phyloP scores from a whole-genome alignment of 495 filamentous ascomycete species.

The Extremus antarcticus region DNA sequence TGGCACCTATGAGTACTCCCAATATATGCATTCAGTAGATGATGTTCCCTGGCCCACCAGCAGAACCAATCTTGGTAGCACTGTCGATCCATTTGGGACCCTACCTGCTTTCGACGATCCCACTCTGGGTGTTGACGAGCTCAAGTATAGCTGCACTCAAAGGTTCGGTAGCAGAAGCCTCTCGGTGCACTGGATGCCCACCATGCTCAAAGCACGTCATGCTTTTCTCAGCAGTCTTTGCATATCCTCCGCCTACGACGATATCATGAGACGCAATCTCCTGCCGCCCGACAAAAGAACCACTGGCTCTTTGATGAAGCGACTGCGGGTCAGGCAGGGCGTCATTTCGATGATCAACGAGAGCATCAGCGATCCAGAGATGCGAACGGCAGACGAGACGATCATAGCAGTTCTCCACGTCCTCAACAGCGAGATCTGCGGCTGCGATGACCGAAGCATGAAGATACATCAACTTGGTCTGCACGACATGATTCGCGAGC shows the following conservation, averaged over 20 bases:
- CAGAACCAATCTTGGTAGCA: neutral
- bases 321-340: slow-evolving; percentile 18
- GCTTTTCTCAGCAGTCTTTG: slow-evolving; percentile 30
- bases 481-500: slow-evolving; percentile 19
- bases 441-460: slow-evolving; percentile 19
- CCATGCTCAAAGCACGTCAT: slow-evolving; percentile 23
- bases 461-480: slow-evolving; percentile 22
- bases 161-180: slow-evolving; percentile 10
- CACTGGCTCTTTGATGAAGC: slow-evolving; percentile 16
- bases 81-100: slow-evolving; percentile 4
- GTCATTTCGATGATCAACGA: slow-evolving; percentile 22
- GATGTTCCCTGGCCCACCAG: neutral
- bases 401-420: slow-evolving; percentile 28
- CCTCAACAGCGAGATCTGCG: slow-evolving; percentile 25
- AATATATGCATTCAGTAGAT: neutral
- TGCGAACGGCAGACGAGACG: slow-evolving; percentile 13
- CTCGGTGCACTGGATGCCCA: slow-evolving; percentile 22
- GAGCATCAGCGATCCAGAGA: slow-evolving; percentile 19
- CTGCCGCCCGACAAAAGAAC: neutral
- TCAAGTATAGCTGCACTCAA: slow-evolving; percentile 9
- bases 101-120: slow-evolving; percentile 5
- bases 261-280: slow-evolving; percentile 16
- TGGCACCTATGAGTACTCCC: slow-evolving; percentile 4
- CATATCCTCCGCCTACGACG: slow-evolving; percentile 26
- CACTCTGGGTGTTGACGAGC: neutral